Percentiles rank a stretch among this genome's conserved stretches.
Evolutionary conservation across 176 grass and related monocot genomes (phyloP).

Genomic region (Metroxylon sagu): DNA sequence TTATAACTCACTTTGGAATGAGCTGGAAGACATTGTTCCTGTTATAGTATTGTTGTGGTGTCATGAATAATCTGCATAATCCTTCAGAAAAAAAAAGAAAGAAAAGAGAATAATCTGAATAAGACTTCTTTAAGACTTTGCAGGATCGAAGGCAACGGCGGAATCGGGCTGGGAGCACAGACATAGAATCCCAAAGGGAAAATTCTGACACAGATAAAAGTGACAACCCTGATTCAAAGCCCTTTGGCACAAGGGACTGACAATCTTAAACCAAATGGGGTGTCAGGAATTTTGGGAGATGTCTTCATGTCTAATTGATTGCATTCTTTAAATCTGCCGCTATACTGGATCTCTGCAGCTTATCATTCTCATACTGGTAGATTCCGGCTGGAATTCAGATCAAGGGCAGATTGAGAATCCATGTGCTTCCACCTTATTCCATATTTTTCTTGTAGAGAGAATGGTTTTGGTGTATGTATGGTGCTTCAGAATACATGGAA

Average conservation of each 20-base stretch:
- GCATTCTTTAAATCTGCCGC: too few relatives aligned
- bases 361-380: too few relatives aligned
- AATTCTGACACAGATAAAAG: constrained; percentile 79
- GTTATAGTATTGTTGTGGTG: too few relatives aligned
- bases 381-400: background rate
- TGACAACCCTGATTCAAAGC: constrained; percentile 60
- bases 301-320: background rate
- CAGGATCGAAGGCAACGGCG: constrained; percentile 61
- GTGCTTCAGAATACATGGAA: background rate
- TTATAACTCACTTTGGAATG: too few relatives aligned
- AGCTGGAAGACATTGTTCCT: too few relatives aligned
- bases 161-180: constrained; percentile 37
- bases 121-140: background rate
- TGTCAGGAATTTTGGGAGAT: background rate
- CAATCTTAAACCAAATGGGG: constrained; percentile 41
- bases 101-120: background rate
- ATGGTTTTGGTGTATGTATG: constrained; percentile 11
- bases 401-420: background rate
- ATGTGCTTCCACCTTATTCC: background rate
- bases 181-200: constrained; percentile 65
- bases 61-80: background rate
- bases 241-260: constrained; percentile 33
- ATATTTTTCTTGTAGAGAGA: background rate
- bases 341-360: too few relatives aligned
- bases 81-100: background rate